Base-by-base conservation (phyloP, 2,329 filamentous ascomycete genomes). In the Pezicula neosporulosa region DNA sequence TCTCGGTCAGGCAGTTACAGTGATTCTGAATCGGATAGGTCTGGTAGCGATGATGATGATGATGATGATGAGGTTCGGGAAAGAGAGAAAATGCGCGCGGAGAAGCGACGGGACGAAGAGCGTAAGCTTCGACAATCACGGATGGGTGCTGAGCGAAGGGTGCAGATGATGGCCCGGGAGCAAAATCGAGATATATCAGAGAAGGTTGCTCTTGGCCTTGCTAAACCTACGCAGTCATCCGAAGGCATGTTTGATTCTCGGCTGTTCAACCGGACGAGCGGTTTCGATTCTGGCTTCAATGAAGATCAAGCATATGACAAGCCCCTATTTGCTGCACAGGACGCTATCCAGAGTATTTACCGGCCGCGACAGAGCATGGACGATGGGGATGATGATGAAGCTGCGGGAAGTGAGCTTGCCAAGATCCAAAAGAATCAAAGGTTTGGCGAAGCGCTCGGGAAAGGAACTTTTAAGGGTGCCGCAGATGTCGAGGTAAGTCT, bases 261-360 rank as follows among this genome's bases (percentile, higher is more conserved):
- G 38, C 73, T 99, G 28, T 99, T 99, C 73, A 97, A 97, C 72
- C 90, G 96, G 72, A 87, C 85, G 6, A 92, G 88, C 61, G 94
- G 94, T 0, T 95, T 99, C 67, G 87, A 91, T 60, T 82, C 85
- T 48, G 94, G 93, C 0, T 91, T 97, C 78, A 99, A 99, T 69
- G 94, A 99, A 70, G 94, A 99, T 69, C 94, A 99, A 66, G 85
- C 86, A 0, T 99, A 97, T 73, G 94, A 97, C 70, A 97, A 97
- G 72, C 94, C 94, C 18, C 76, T 99, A 7, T 99, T 99, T 68
- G 92, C 92, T 1, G 93, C 94, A 13, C 91, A 97, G 67, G 93
- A 97, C 66, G 93, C 90, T 8, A 90, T 97, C 63, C 94, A 83
- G 72, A 93, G 86, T 68, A 97, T 99, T 60, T 99, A 99, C 71